These are phyloP conservation scores for Suhomyces bolitotheri DNA, from an alignment of 1,139 yeast species.

Conservation along the genomic window DNA sequence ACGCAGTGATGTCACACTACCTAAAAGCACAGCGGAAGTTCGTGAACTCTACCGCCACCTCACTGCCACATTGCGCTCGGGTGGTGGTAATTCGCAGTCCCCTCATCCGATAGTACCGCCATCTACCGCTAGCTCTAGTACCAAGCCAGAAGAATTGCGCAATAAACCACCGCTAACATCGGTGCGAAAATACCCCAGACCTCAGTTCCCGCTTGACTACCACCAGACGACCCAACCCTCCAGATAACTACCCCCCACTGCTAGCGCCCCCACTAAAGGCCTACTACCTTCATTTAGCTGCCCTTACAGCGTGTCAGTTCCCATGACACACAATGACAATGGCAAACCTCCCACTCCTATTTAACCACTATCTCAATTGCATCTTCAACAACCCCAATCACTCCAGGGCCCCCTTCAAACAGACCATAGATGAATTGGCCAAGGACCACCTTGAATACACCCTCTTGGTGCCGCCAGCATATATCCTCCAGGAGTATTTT, in stretches of 20 bases:
- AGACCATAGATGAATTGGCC: constrained; percentile 43
- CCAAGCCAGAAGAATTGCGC: too few species aligned
- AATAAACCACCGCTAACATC: too few species aligned
- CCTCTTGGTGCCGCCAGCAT: constrained; percentile 62
- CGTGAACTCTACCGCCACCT: background rate
- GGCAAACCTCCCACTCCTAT: constrained; percentile 36
- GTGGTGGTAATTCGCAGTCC: too few species aligned
- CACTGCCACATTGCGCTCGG: too few species aligned
- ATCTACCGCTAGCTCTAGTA: too few species aligned
- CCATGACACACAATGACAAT: too few species aligned
- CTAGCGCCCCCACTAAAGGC: background rate
- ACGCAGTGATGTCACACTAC: background rate
- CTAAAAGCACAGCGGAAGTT: background rate
- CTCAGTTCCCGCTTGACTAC: too few species aligned
- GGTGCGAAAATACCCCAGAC: too few species aligned
- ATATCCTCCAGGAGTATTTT: constrained; percentile 47
- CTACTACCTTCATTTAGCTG: too few species aligned
- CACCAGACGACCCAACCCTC: background rate
- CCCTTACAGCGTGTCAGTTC: too few species aligned
- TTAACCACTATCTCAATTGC: constrained; percentile 67
- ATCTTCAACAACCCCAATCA: constrained; percentile 68
- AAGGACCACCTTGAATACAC: constrained; percentile 50
- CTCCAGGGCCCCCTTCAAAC: constrained; percentile 50
- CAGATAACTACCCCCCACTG: background rate
- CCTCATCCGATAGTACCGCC: too few species aligned